Base-by-base conservation (phyloP, 768 basidiomycete species). In the Boletus tylopilopsis region DNA sequence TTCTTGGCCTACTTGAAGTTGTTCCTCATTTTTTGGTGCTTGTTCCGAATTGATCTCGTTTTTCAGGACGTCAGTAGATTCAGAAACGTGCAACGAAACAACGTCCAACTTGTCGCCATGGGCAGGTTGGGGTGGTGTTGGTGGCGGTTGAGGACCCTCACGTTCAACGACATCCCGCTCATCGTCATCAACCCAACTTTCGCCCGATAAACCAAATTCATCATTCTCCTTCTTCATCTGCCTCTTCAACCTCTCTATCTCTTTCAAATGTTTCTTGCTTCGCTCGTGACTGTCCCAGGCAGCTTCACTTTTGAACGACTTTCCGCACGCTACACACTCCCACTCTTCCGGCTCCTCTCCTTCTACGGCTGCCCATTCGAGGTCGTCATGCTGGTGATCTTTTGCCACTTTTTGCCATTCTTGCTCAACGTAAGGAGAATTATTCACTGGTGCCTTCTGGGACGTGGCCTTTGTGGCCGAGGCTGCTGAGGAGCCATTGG, bases 211-310 rank as follows among this genome's bases (percentile, higher is more conserved):
- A 1, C 75, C 83, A 5, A 96, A 64, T 53, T 77, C 80, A 43
- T 80, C 78, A 50, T 90, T 77, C 58, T 97, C 91, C 47, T 72
- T 70, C 56, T 73, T 63, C 89, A 99, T 96, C 59, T 89, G 80
- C 58, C 75, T 74, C 65, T 80, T 82, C 50, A 99, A 62, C 55
- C 73, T 75, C 61, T 90, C 90, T 12, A 98, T 82, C 54, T 93
- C 90, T 67, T 87, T 90, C 64, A 89, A 64, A 61, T 99, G 96
- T 68, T 93, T 96, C 70, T 88, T 88, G 67, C 94, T 96, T 56
- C 94, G 76, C 67, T 98, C 96, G 55, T 98, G 96, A 65, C 93
- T 97, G 58, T 85, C 76, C 94, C 94, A 99, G 5, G 93, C 90
- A 0, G 91, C 90, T 59, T 97, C 94, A 55, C 86, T 93, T 61